Percentiles rank a stretch among this genome's conserved stretches.
Evolutionary conservation across 2,329 filamentous ascomycete species (phyloP).

Genomic region (Aspergillus fijiensis): DNA sequence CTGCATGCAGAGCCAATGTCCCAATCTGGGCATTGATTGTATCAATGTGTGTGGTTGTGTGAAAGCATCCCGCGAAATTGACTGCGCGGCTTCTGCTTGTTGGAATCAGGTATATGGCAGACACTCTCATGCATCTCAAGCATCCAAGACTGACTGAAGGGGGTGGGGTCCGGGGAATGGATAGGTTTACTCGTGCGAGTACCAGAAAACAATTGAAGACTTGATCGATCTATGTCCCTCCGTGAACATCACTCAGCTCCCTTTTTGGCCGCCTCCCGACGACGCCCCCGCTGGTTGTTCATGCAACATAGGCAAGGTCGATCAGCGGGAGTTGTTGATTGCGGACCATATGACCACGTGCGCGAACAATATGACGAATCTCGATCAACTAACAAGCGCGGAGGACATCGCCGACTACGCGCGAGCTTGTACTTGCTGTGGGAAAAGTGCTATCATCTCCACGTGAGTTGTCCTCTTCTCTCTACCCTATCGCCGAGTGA

Average conservation of each 20-base stretch:
- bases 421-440: conserved; percentile 18
- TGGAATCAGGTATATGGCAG: conserved; percentile 19
- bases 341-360: not conserved
- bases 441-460: conserved; percentile 17
- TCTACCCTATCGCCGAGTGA: too few relatives aligned
- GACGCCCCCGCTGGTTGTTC: conserved; percentile 20
- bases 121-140: too few relatives aligned
- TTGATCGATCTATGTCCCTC: conserved; percentile 5
- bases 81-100: conserved; percentile 16
- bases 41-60: conserved; percentile 19
- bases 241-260: conserved; percentile 11
- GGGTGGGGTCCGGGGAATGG: too few relatives aligned
- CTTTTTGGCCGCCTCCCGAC: conserved; percentile 20
- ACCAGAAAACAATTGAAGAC: not conserved
- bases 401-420: conserved; percentile 1
- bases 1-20: too few relatives aligned
- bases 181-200: too few relatives aligned
- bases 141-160: too few relatives aligned
- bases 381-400: not conserved
- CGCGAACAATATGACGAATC: not conserved
- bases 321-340: not conserved
- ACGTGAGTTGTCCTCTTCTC: conserved; percentile 5
- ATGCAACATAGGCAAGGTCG: conserved; percentile 17
- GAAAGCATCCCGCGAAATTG: conserved; percentile 6
- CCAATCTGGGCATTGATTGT: conserved; percentile 9